These are phyloP conservation scores for Sparassis latifolia DNA, from an alignment of 1,284 basidiomycete genomes.

Conservation along the genomic window DNA sequence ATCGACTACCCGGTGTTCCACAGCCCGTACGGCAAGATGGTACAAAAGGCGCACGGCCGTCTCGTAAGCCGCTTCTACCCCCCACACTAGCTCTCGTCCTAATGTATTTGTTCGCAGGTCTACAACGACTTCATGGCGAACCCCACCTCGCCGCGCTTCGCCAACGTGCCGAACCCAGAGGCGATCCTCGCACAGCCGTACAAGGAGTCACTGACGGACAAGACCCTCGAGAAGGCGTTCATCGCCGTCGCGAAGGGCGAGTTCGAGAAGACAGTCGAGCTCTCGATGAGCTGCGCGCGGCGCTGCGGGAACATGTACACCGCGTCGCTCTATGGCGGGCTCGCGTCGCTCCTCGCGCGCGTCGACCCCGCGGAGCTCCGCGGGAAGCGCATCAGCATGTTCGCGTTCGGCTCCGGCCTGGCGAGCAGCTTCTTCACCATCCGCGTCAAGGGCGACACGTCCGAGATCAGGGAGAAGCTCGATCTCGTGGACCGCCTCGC, in stretches of 20 bases:
- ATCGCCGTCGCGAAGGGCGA: conserved; percentile 65
- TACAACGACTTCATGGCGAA: conserved; percentile 90
- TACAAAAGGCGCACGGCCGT: conserved; percentile 95
- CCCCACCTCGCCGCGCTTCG: conserved; percentile 71
- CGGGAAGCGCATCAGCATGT: conserved; percentile 85
- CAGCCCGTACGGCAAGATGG: conserved; percentile 96
- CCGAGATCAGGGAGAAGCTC: conserved; percentile 74
- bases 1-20: conserved; percentile 93
- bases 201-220: conserved; percentile 81
- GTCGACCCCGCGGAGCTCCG: conserved; percentile 61
- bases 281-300: conserved; percentile 77
- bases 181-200: conserved; percentile 62
- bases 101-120: conserved; percentile 26
- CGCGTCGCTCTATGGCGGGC: conserved; percentile 91
- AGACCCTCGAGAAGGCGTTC: conserved; percentile 94
- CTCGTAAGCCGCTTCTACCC: conserved; percentile 35
- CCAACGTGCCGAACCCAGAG: conserved; percentile 66
- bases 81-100: background rate
- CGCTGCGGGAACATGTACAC: conserved; percentile 99
- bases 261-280: conserved; percentile 69
- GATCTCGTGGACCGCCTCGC: conserved; percentile 75
- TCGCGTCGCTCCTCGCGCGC: conserved; percentile 76
- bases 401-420: conserved; percentile 91
- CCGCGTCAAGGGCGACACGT: conserved; percentile 80
- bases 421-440: conserved; percentile 90